These are phyloP conservation scores for Naegleria fowleri DNA, from an alignment of 208 protist species.

Conservation along the genomic window DNA sequence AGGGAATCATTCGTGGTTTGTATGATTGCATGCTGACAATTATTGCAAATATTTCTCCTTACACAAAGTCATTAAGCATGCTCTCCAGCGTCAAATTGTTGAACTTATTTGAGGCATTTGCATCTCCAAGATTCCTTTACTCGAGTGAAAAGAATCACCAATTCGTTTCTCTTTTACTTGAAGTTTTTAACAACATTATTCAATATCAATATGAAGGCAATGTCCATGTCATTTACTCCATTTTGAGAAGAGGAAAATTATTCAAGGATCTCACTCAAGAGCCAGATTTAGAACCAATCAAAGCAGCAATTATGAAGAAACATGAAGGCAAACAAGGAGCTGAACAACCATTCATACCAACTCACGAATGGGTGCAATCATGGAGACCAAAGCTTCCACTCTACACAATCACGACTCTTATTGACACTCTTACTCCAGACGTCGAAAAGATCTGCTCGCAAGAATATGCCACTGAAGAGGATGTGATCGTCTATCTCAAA, in stretches of 20 bases:
- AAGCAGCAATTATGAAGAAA: not conserved
- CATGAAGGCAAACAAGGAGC: not conserved
- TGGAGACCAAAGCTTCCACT: conserved; percentile 22
- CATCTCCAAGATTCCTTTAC: conserved; percentile 3
- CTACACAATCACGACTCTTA: not conserved
- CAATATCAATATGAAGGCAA: conserved; percentile 34
- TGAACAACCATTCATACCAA: not conserved
- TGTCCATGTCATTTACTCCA: conserved; percentile 11
- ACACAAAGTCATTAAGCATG: conserved; percentile 1
- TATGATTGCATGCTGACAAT: conserved; percentile 26
- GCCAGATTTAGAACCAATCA: not conserved
- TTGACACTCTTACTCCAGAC: conserved; percentile 14
- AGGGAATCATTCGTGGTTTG: not conserved
- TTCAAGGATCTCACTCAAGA: not conserved
- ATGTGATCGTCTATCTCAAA: not conserved
- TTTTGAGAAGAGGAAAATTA: conserved; percentile 2
- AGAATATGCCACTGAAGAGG: not conserved
- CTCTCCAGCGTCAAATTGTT: not conserved
- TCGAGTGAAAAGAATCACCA: not conserved
- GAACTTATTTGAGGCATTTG: conserved; percentile 23
- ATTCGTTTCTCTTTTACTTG: not conserved
- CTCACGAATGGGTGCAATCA: not conserved
- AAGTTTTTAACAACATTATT: conserved; percentile 29
- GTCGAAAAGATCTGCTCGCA: not conserved
- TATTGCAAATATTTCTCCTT: conserved; percentile 24